A percentile compares a stretch with the other conserved stretches of the same genome.
Conservation (phyloP, 108 stramenopile genomes). For the Pseudonitzschia pungens region DNA sequence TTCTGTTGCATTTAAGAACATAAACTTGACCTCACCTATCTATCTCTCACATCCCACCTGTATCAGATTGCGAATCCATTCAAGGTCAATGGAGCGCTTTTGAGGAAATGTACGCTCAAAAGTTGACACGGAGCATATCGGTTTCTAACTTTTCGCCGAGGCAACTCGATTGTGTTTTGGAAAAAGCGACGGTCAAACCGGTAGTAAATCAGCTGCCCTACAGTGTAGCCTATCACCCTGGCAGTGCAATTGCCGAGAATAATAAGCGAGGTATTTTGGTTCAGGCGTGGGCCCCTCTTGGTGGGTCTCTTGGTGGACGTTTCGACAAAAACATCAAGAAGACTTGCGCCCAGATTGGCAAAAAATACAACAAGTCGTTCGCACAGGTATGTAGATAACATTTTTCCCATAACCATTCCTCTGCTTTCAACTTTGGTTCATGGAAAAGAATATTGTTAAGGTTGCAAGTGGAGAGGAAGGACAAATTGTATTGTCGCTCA, state of each 20-base stretch:
- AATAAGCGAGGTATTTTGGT: constrained; percentile 60
- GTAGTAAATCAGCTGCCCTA: constrained; percentile 77
- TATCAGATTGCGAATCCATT: constrained; percentile 64
- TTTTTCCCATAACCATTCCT: background rate
- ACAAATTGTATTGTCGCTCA: background rate
- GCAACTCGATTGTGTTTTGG: constrained; percentile 69
- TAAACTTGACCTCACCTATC: background rate
- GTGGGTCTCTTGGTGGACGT: constrained; percentile 42
- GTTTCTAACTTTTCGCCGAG: constrained; percentile 70
- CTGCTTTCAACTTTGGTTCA: background rate
- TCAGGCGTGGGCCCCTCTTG: constrained; percentile 77
- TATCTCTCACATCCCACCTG: background rate
- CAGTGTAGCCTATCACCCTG: constrained; percentile 66
- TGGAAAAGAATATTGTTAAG: no score
- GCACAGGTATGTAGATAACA: constrained; percentile 40
- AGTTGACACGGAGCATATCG: constrained; percentile 50
- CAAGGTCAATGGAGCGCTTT: constrained; percentile 73
- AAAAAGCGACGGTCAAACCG: constrained; percentile 49
- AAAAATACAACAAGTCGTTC: constrained; percentile 63
- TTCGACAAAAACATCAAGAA: constrained; percentile 43
- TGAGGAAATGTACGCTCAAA: constrained; percentile 65
- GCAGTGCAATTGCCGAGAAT: constrained; percentile 50
- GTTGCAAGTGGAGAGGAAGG: no score
- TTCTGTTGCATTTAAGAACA: background rate
- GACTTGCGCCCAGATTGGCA: constrained; percentile 60